Evolutionary conservation across 2,329 filamentous ascomycete genomes (phyloP).

Genomic region (Aureobasidium sp.): DNA sequence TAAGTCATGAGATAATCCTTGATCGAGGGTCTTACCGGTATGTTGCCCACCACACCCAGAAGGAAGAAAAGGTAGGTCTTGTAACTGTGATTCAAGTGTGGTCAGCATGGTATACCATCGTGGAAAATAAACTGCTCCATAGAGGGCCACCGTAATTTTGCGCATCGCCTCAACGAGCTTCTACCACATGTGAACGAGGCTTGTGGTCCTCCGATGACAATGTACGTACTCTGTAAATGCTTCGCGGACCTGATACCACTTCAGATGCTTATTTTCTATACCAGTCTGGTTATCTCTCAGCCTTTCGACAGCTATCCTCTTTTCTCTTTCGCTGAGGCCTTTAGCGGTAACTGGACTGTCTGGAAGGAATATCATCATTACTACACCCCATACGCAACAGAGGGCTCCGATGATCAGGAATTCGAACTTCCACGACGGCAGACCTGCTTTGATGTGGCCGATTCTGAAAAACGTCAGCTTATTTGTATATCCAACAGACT

Average conservation of each 20-base stretch:
- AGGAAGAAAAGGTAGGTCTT: constrained; percentile 50
- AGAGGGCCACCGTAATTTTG: too few relatives aligned
- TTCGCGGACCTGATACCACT: constrained; percentile 46
- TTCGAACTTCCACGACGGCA: constrained; percentile 57
- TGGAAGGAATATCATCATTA: constrained; percentile 50
- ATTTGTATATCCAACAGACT: background rate
- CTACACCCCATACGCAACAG: constrained; percentile 48
- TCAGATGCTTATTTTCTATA: constrained; percentile 47
- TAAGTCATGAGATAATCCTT: background rate
- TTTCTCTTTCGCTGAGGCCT: constrained; percentile 42
- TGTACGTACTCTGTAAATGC: constrained; percentile 38
- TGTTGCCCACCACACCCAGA: constrained; percentile 40
- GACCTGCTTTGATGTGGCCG: constrained; percentile 46
- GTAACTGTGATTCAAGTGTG: constrained; percentile 22
- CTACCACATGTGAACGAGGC: too few relatives aligned
- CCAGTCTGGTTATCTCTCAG: constrained; percentile 50
- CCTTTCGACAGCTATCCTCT: constrained; percentile 44
- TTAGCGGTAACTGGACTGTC: constrained; percentile 48
- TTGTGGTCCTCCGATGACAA: background rate
- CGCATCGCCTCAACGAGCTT: too few relatives aligned
- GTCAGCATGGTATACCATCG: background rate
- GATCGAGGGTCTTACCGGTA: constrained; percentile 19
- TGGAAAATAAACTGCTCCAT: too few relatives aligned
- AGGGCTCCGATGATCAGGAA: constrained; percentile 51
- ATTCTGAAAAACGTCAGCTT: constrained; percentile 33